phyloP scores from a whole-genome alignment of 1,284 basidiomycete species.

The Trametes hirsuta region DNA sequence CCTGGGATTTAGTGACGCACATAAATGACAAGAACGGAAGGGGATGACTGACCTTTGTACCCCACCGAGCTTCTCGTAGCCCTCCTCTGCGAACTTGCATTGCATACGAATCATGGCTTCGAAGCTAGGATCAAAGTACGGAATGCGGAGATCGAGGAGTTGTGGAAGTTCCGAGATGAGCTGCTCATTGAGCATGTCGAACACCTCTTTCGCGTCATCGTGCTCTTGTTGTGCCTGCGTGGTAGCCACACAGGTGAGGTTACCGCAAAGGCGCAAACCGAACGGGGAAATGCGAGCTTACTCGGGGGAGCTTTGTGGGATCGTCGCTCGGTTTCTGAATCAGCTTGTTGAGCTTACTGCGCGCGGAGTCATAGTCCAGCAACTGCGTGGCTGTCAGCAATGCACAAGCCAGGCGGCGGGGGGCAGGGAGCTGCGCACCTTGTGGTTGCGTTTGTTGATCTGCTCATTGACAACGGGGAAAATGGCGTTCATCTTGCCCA shows the following conservation, averaged over 20 bases:
- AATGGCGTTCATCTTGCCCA: slow-evolving; percentile 95
- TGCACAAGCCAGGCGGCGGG: neutral
- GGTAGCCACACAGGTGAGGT: too few species aligned
- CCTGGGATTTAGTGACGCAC: neutral
- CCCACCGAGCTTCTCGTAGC: slow-evolving; percentile 96
- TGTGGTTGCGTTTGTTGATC: slow-evolving; percentile 94
- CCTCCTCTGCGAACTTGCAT: slow-evolving; percentile 95
- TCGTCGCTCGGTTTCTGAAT: slow-evolving; percentile 95
- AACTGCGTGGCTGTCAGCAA: slow-evolving; percentile 55
- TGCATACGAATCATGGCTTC: slow-evolving; percentile 99
- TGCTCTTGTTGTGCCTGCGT: slow-evolving; percentile 89
- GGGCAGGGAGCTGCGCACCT: slow-evolving; percentile 55
- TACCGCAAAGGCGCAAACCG: neutral
- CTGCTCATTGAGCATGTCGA: slow-evolving; percentile 92
- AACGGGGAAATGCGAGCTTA: slow-evolving; percentile 36
- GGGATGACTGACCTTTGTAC: slow-evolving; percentile 74
- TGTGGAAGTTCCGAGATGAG: slow-evolving; percentile 91
- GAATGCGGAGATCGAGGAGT: slow-evolving; percentile 91
- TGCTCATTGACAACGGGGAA: slow-evolving; percentile 95
- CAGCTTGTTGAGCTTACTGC: slow-evolving; percentile 87
- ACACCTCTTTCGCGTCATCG: slow-evolving; percentile 93
- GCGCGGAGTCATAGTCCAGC: slow-evolving; percentile 93
- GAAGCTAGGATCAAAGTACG: slow-evolving; percentile 98
- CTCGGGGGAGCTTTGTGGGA: slow-evolving; percentile 86
- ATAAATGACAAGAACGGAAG: neutral